These are phyloP conservation scores for Annona squamosa DNA, from an alignment of 164 flowering plant genomes.

Conservation along the genomic window DNA sequence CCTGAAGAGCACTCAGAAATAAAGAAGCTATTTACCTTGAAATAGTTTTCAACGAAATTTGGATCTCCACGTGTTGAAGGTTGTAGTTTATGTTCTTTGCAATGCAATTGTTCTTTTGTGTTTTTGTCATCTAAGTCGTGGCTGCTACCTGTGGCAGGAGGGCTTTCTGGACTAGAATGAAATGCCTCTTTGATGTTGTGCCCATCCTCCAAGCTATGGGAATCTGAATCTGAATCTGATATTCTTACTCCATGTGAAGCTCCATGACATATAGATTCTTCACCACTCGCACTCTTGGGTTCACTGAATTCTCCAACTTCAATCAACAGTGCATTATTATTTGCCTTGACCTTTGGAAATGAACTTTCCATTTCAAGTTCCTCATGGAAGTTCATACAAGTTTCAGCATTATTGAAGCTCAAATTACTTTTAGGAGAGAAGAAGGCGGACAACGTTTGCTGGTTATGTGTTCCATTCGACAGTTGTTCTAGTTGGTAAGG, in stretches of 20 bases:
- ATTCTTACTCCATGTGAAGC: conserved; percentile 5
- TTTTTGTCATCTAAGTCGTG: conserved; percentile 18
- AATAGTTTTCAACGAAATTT: conserved; percentile 91
- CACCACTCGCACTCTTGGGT: conserved; percentile 9
- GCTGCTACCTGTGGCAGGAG: conserved; percentile 30
- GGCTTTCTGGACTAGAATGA: conserved; percentile 20
- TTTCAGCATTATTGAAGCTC: conserved; percentile 20
- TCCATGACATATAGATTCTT: conserved; percentile 11
- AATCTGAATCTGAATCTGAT: conserved; percentile 23
- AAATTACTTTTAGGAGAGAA: conserved; percentile 37
- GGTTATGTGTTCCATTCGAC: conserved; percentile 36
- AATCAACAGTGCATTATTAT: conserved; percentile 11
- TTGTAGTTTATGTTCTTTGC: conserved; percentile 17
- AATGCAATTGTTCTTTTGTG: conserved; percentile 24
- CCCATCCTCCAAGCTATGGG: conserved; percentile 18
- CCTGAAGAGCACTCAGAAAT: not conserved
- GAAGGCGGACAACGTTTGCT: conserved; percentile 75
- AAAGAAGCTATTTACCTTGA: conserved; percentile 54
- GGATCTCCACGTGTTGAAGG: conserved; percentile 76
- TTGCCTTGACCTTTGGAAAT: conserved; percentile 10
- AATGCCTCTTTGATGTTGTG: conserved; percentile 10
- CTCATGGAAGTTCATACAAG: conserved; percentile 11
- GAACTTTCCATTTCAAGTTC: conserved; percentile 28
- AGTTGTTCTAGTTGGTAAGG: conserved; percentile 92
- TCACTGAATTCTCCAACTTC: conserved; percentile 23